A percentile compares a stretch with the other conserved stretches of the same genome.
phyloP scores from a whole-genome alignment of 176 grass and related monocot genomes.

The Carex littledalei region DNA sequence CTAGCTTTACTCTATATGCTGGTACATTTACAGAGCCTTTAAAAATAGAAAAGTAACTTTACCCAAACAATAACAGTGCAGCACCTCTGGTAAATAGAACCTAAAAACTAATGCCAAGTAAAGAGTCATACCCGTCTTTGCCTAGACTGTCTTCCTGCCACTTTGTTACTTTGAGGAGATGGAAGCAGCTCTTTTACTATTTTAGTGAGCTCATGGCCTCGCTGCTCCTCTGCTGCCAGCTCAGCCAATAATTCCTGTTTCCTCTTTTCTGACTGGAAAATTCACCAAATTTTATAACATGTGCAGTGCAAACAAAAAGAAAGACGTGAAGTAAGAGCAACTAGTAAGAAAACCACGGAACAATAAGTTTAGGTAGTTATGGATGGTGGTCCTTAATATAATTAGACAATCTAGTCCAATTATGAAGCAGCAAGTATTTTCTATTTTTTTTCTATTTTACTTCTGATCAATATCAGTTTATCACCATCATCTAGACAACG shows the following conservation, averaged over 20 bases:
- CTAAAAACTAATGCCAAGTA: not conserved
- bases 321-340: not conserved
- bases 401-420: not conserved
- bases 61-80: not conserved
- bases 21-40: not conserved
- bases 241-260: conserved; percentile 86
- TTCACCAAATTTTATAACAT: not conserved
- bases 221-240: conserved; percentile 76
- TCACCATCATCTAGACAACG: not conserved
- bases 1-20: not conserved
- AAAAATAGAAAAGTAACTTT: not conserved
- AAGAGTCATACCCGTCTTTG: conserved; percentile 49
- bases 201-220: conserved; percentile 84
- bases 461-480: not conserved
- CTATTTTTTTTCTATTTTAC: not conserved
- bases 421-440: not conserved
- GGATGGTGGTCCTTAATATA: not conserved
- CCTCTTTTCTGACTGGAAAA: conserved; percentile 73
- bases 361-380: not conserved
- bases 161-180: conserved; percentile 41
- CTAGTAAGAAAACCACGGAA: not conserved
- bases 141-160: conserved; percentile 40
- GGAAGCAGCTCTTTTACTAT: conserved; percentile 91
- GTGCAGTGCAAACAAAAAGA: not conserved
- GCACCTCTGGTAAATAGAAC: not conserved